A percentile compares a stretch with the other conserved stretches of the same genome.
Conservation (phyloP, 2,329 filamentous ascomycete genomes). For the Trichoderma sp. region DNA sequence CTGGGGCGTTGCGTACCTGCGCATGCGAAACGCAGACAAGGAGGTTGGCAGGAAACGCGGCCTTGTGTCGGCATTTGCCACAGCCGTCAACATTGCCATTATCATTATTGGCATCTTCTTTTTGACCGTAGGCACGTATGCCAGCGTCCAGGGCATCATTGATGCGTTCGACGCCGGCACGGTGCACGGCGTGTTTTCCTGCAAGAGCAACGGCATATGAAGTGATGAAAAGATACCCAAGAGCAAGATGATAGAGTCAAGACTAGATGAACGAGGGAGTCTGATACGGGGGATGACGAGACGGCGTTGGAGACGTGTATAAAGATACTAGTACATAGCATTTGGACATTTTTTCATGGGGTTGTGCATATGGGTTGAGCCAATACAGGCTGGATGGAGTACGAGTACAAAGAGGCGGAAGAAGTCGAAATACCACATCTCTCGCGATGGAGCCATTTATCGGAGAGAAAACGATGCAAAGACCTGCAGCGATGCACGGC, state of each 20-base stretch:
- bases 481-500: constrained; percentile 21
- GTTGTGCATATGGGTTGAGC: constrained; percentile 15
- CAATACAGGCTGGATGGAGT: background rate
- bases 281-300: background rate
- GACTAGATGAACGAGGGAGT: background rate
- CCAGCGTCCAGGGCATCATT: constrained; percentile 72
- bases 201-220: constrained; percentile 66
- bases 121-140: constrained; percentile 79
- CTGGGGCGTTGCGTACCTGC: constrained; percentile 80
- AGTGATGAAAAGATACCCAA: constrained; percentile 1
- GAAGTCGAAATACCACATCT: constrained; percentile 13
- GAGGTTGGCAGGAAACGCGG: constrained; percentile 53
- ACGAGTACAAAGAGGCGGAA: background rate
- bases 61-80: constrained; percentile 55
- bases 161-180: constrained; percentile 66
- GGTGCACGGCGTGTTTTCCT: constrained; percentile 75
- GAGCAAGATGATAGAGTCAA: background rate
- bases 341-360: background rate
- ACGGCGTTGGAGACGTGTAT: constrained; percentile 7
- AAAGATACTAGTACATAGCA: background rate
- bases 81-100: constrained; percentile 71
- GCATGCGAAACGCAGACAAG: constrained; percentile 69
- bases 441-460: constrained; percentile 2
- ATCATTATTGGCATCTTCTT: constrained; percentile 80
- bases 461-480: constrained; percentile 13